Evolutionary conservation across 768 basidiomycete species (phyloP), one percentile per base, ranked within the genome.

Genomic region (Lactifluus hygrophoroides): DNA sequence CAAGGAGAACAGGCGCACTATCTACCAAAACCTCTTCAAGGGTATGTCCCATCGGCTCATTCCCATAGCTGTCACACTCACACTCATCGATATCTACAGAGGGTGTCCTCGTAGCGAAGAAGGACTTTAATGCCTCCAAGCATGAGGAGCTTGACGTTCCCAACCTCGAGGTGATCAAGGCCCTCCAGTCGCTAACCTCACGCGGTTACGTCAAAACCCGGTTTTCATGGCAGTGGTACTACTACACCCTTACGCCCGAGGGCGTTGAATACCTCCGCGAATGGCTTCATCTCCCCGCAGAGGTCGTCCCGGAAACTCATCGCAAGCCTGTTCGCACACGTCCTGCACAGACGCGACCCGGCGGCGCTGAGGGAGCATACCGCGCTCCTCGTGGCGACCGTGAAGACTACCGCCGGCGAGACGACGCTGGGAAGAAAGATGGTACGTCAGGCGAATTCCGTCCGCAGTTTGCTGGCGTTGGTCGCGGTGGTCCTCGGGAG

Each of bases 21-120:
- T 99, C 81, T 99, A 96, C 81, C 94, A 99, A 78, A 89, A 88
- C 80, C 94, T 99, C n/a, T n/a, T n/a, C n/a, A n/a, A n/a, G n/a
- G n/a, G n/a, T n/a, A n/a, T n/a, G n/a, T n/a, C n/a, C n/a, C n/a
- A n/a, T n/a, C n/a, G n/a, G n/a, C n/a, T n/a, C n/a, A n/a, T n/a
- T n/a, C n/a, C n/a, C n/a, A n/a, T n/a, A n/a, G n/a, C n/a, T n/a
- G n/a, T n/a, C n/a, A n/a, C n/a, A n/a, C n/a, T n/a, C n/a, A n/a
- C n/a, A 60, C 14, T 16, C 9, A 30, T 23, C 4, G 34, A n/a
- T 34, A 13, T 54, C 44, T 54, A 47, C 69, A 93, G 94, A 99
- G 88, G 95, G 95, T 70, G 95, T 98, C 62, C 78, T 97, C 67
- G 95, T 98, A 74, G 96, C 96, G 69, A 94, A 96, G 81, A 99